Evolutionary conservation across 208 protist genomes (phyloP).

Genomic region (Acanthamoeba culbertsoni): DNA sequence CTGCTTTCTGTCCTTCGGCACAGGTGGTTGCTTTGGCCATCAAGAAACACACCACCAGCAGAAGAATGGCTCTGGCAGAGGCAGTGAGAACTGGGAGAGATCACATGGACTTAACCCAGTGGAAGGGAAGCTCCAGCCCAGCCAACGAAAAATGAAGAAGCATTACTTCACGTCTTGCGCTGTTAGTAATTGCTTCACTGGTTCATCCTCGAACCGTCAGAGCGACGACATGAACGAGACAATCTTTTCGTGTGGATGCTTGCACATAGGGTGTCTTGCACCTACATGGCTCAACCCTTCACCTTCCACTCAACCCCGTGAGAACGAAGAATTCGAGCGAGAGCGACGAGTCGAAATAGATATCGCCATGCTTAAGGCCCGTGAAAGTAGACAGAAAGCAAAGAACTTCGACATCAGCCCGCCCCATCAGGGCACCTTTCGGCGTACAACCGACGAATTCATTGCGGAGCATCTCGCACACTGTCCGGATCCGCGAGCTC

Average conservation of each 20-base stretch:
- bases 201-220: background rate
- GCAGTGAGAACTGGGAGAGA: background rate
- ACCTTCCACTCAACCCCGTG: background rate
- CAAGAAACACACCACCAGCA: background rate
- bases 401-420: background rate
- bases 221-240: background rate
- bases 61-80: background rate
- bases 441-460: background rate
- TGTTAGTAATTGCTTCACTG: background rate
- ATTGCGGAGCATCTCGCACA: background rate
- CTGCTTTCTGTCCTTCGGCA: background rate
- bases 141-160: no score
- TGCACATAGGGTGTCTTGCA: background rate
- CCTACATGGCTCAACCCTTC: constrained; percentile 5
- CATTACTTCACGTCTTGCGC: background rate
- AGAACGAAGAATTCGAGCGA: background rate
- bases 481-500: background rate
- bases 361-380: background rate
- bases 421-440: background rate
- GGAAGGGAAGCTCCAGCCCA: no score
- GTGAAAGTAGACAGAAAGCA: background rate
- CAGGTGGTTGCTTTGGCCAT: background rate
- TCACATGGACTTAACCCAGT: background rate
- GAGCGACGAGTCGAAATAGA: background rate
- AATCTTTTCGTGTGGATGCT: background rate